Percentiles rank a stretch among this genome's conserved stretches.
These are phyloP conservation scores for Solanum arcanum DNA, from an alignment of 257 asterid species.

Conservation along the genomic window DNA sequence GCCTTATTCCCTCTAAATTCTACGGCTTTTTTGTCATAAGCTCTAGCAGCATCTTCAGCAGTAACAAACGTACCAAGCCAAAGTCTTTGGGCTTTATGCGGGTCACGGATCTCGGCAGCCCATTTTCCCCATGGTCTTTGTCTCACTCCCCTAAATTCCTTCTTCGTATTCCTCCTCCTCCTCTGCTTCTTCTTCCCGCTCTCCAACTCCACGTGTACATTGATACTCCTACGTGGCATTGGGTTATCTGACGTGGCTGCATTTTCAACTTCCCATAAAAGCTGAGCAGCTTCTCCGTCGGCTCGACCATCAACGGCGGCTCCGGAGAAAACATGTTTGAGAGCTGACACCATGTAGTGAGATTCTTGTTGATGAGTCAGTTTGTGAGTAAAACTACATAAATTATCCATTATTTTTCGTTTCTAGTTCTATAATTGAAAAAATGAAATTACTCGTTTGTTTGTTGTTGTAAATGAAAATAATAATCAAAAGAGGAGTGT, in stretches of 20 bases:
- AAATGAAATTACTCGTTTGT: not conserved
- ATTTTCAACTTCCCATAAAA: not conserved
- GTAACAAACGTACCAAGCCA: conserved; percentile 18
- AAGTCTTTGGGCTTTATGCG: not conserved
- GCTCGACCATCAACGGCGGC: not conserved
- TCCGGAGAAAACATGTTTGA: conserved; percentile 5
- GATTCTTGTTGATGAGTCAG: not conserved
- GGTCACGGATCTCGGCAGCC: conserved; percentile 16
- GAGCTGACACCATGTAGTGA: conserved; percentile 8
- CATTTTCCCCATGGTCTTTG: conserved; percentile 10
- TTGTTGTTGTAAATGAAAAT: too few species aligned
- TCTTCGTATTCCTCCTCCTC: not conserved
- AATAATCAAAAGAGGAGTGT: not conserved
- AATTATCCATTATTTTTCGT: not conserved
- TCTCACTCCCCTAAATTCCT: conserved; percentile 7
- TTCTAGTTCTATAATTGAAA: not conserved
- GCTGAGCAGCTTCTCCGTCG: not conserved
- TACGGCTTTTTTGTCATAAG: conserved; percentile 11
- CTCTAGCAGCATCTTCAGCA: conserved; percentile 19
- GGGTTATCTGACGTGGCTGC: not conserved
- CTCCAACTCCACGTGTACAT: not conserved
- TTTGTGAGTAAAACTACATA: not conserved
- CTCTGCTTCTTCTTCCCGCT: not conserved
- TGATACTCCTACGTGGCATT: not conserved
- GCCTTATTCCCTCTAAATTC: conserved; percentile 14